Base-by-base conservation (phyloP, 2,329 filamentous ascomycete genomes). In the Tolypocladium tundrense region DNA sequence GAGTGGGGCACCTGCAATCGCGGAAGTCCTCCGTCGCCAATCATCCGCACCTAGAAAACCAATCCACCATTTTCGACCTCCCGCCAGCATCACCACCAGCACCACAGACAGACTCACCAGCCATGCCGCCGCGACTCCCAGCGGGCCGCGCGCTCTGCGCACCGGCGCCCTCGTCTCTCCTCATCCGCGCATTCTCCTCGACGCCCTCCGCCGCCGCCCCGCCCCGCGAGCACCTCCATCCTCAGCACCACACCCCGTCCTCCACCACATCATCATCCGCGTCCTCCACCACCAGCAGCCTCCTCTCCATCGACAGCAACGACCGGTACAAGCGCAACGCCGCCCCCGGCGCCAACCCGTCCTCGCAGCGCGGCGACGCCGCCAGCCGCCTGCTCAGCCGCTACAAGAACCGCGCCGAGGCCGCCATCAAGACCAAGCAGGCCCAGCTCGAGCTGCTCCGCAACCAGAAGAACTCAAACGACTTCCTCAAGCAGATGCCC, bases 401-500 rank as follows among this genome's bases (percentile, higher is more conserved):
- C 45, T 64, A 64, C 62, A 68, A 62, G 57, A 39, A 54, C 51
- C 64, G 62, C 35, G 61, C 60, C 39, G 61, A 63, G 13, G 54
- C 56, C n/a, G 58, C 60, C 35, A 57, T 64, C 56, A 60, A 62
- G 53, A 65, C 63, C 63, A 70, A 69, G 63, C 66, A 69, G 57
- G 62, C 64, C 16, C 67, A 74, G 58, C 69, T 74, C 58, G 70
- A 77, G 56, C 68, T 70, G 58, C 63, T 77, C 57, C 68, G 68
- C 62, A 70, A 72, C 63, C 68, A 70, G 62, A 74, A 74, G 66
- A 64, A 72, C 53, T 74, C 73, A 56, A 74, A 75, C 51, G 82
- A 84, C 61, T 84, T 84, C 70, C 73, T 84, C 65, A 77, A 74
- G 61, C 85, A 90, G 72, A 80, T 87, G 72, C 80, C 83, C 41